phyloP scores from a whole-genome alignment of 805 yeast species.

The Suhomyces faveliae region DNA sequence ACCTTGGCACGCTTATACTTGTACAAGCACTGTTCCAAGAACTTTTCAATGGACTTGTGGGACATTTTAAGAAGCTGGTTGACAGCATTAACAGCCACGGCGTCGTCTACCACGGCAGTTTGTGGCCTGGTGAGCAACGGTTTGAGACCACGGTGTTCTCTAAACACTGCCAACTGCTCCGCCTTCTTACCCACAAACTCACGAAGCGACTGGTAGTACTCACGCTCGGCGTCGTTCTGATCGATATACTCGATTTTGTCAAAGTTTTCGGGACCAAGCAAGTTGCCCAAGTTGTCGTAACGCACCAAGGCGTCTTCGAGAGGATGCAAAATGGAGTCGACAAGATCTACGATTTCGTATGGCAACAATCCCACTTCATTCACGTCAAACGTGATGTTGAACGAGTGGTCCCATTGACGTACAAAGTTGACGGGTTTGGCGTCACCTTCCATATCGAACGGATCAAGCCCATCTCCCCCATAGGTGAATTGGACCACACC shows the following conservation, averaged over 20 bases:
- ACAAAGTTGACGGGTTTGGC: conserved; percentile 92
- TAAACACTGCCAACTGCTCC: conserved; percentile 48
- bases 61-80: conserved; percentile 70
- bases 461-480: conserved; percentile 99
- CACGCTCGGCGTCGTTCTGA: conserved; percentile 83
- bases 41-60: conserved; percentile 54
- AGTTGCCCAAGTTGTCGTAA: conserved; percentile 70
- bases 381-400: conserved; percentile 63
- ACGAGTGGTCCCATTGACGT: conserved; percentile 93
- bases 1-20: conserved; percentile 89
- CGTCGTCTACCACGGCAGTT: conserved; percentile 33
- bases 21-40: conserved; percentile 70
- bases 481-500: conserved; percentile 97
- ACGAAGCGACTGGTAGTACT: conserved; percentile 73
- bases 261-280: conserved; percentile 40
- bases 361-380: conserved; percentile 63
- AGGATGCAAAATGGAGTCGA: conserved; percentile 58
- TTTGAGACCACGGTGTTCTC: conserved; percentile 54
- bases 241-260: conserved; percentile 68
- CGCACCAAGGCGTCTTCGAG: conserved; percentile 59
- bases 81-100: conserved; percentile 41
- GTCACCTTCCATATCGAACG: conserved; percentile 98
- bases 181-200: conserved; percentile 62
- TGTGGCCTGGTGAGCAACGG: conserved; percentile 41
- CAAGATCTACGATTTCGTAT: conserved; percentile 57